Evolutionary conservation across 345 rosid species (phyloP).

Genomic region (Kernera saxatilis): DNA sequence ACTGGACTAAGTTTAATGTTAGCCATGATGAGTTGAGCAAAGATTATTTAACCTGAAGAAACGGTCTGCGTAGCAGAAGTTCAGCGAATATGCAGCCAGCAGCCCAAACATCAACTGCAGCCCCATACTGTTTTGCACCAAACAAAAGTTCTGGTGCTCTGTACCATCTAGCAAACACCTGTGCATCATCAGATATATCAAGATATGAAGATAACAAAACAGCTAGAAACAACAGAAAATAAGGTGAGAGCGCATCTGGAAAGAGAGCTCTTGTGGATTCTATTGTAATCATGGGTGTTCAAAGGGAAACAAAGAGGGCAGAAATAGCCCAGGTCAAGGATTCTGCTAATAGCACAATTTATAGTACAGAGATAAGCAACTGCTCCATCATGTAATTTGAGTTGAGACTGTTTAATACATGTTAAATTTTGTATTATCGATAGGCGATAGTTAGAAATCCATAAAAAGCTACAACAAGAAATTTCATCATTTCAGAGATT

Average conservation of each 20-base stretch:
- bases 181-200: conserved; percentile 13
- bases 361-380: neutral
- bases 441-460: neutral
- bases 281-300: neutral
- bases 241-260: neutral
- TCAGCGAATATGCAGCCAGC: conserved; percentile 96
- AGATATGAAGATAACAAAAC: neutral
- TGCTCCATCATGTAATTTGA: neutral
- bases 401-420: neutral
- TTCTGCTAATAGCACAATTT: neutral
- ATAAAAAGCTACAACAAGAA: neutral
- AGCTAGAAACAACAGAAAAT: neutral
- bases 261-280: neutral
- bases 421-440: neutral
- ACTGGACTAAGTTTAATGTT: neutral
- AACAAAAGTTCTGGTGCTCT: conserved; percentile 94
- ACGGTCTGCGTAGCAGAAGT: conserved; percentile 79
- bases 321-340: neutral
- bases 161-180: conserved; percentile 99
- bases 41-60: conserved; percentile 56
- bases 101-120: conserved; percentile 98
- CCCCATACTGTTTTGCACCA: conserved; percentile 87
- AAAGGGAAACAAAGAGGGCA: neutral
- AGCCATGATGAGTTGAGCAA: neutral
- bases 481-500: neutral